Conservation (phyloP, 345 rosid species). For the Hibiscus syriacus region DNA sequence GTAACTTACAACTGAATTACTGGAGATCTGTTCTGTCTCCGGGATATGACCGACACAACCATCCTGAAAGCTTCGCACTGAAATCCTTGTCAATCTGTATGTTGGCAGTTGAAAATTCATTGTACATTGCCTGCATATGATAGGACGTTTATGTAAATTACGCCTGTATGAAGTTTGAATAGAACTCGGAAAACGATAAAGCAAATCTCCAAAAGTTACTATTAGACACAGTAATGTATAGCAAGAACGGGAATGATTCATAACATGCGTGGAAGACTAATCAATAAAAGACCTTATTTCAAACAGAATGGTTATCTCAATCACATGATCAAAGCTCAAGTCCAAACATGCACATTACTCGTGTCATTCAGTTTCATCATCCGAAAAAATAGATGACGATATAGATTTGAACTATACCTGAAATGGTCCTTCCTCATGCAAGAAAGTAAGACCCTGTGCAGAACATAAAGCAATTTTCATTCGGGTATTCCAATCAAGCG, state of each 20-base stretch:
- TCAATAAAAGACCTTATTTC: not conserved
- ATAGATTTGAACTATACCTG: constrained; percentile 43
- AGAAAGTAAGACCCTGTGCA: constrained; percentile 83
- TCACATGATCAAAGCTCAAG: no score
- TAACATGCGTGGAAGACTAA: not conserved
- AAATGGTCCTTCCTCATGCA: constrained; percentile 98
- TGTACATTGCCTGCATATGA: constrained; percentile 83
- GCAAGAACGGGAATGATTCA: not conserved
- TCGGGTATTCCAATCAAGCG: constrained; percentile 90
- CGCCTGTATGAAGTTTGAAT: no score
- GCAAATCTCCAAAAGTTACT: not conserved
- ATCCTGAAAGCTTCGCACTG: constrained; percentile 93
- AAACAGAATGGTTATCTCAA: no score
- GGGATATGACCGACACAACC: constrained; percentile 82
- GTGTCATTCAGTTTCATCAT: no score
- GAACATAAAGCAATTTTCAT: constrained; percentile 86
- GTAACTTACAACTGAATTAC: constrained; percentile 42
- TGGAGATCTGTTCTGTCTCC: constrained; percentile 57
- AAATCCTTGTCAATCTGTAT: constrained; percentile 96
- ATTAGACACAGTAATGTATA: no score
- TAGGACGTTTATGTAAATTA: not conserved
- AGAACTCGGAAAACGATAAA: not conserved
- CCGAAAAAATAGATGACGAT: not conserved
- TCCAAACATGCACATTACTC: no score
- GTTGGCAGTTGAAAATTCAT: constrained; percentile 84